A percentile compares a stretch with the other conserved stretches of the same genome.
Conservation (phyloP, 2,329 filamentous ascomycete genomes). For the Phialocephala sp. region DNA sequence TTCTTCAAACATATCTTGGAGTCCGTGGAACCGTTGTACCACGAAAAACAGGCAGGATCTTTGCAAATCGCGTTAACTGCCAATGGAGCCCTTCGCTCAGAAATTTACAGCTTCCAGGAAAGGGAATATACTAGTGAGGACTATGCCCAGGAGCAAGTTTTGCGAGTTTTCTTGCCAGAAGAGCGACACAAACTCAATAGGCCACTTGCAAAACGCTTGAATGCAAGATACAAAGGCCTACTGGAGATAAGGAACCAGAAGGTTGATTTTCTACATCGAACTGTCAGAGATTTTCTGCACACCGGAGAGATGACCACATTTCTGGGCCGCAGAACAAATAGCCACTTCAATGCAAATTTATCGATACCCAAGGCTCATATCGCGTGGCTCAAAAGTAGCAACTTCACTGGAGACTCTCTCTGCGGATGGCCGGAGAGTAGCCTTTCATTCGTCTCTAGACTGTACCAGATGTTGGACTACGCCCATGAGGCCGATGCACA, state of each 20-base stretch:
- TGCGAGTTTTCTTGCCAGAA: neutral
- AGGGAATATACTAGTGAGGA: neutral
- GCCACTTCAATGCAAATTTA: too few species aligned
- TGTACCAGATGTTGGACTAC: too few species aligned
- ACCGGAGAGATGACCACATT: neutral
- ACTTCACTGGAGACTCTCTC: too few species aligned
- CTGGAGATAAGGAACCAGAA: neutral
- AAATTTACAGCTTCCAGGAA: neutral
- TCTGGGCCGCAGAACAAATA: neutral
- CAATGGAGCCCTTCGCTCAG: neutral
- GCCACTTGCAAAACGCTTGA: neutral
- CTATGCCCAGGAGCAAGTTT: neutral
- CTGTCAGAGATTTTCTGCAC: neutral
- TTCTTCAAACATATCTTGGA: neutral
- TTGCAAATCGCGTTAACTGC: neutral
- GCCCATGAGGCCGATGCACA: too few species aligned
- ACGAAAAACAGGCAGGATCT: neutral
- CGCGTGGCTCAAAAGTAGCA: too few species aligned
- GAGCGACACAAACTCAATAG: neutral
- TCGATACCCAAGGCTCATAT: too few species aligned
- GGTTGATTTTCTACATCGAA: neutral
- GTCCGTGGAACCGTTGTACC: neutral
- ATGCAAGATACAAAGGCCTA: neutral
- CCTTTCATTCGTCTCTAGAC: too few species aligned
- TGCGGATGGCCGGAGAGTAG: too few species aligned